Base-by-base conservation (phyloP, 1,284 basidiomycete species). In the Naganishia albida region DNA sequence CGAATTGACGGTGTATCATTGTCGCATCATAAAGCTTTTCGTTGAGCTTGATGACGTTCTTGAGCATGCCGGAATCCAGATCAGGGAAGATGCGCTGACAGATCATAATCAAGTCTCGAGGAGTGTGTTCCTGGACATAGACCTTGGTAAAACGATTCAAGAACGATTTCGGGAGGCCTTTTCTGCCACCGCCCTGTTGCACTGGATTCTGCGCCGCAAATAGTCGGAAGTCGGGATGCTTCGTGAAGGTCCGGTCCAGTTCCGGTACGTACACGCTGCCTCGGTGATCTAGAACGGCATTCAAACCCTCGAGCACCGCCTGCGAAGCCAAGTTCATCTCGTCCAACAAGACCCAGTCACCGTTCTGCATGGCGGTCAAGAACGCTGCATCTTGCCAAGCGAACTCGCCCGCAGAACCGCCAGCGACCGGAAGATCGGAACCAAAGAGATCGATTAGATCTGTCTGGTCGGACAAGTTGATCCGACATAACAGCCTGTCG, bases 241-340 rank as follows among this genome's bases (percentile, higher is more conserved):
- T 85, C 54, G 81, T 80, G 77, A 99, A 99, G 4, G 89, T 88
- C 64, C 91, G 88, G 46, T 91, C 92, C 6, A 99, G 85, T 76
- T 99, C 96, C 2, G 96, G 95, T 56, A 99, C 88, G 78, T 88
- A 99, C 38, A 98, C 92, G 0, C 89, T 87, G 38, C 96, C 96
- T 62, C 96, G 88, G 78, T 99, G 94, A 79, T 99, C 96, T 30
- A 99, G 82, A 15, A 96, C 88, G 2, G 96, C 93, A 74, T 99
- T 99, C 52, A 99, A 85, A 53, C 96, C 96, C 79, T 99, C 96
- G 1, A 99, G 85, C 7, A 99, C 90, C 0, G 96, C 88, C 76
- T 95, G 92, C 28, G 94, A 93, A 1, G 94, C 95, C 20, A 98
- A 83, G 75, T 98, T 98, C 94, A 98, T 98, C 79, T 99, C 96